Evolutionary conservation across 1,139 yeast species (phyloP), one percentile per base, ranked within the genome.

Genomic region (Zygoascus sp.): DNA sequence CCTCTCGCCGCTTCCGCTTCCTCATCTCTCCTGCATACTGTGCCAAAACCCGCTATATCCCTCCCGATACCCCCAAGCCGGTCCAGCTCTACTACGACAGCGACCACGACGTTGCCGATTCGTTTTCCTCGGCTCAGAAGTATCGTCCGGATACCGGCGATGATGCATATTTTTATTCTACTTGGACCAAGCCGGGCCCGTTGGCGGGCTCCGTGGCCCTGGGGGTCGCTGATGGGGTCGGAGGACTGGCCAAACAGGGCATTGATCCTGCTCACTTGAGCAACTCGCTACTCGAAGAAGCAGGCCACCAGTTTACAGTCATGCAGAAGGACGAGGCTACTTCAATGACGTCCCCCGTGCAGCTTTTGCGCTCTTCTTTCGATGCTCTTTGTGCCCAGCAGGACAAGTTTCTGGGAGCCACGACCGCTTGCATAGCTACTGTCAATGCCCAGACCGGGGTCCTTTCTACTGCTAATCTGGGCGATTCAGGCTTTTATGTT

Each of bases 161-260:
- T 61, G 98, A 90, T 63, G 86, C 88, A 57, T 83, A 77, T 58
- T 82, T 90, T 56, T 73, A 80, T 32, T 72, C 81, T 5, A 56
- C 57, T 17, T 54, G 61, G 58, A 52, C 53, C 21, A 55, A 58
- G 35, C 65, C 61, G 11, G 64, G 69, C 7, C 61, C 68, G 21
- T 60, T 63, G 17, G 70, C 69, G 10, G 73, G 77, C 8, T 73
- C 74, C 34, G 61, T 83, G 1, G 80, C 90, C 0, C 74, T 87
- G 7, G 97, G 96, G 8, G 97, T 92, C 1, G 92, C 97, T 2
- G 98, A 92, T 65, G 98, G 98, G 16, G 97, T 92, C 5, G 97
- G 97, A 15, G 97, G 97, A 1, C 92, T 97, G 97, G 78, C 88
- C 2, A 92, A 86, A 55, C 82, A 87, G 36, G 97, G 97, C 0